Percentiles rank a stretch among this genome's conserved stretches.
Conservation (phyloP, 2,329 filamentous ascomycete species). For the Penicillium sp. region DNA sequence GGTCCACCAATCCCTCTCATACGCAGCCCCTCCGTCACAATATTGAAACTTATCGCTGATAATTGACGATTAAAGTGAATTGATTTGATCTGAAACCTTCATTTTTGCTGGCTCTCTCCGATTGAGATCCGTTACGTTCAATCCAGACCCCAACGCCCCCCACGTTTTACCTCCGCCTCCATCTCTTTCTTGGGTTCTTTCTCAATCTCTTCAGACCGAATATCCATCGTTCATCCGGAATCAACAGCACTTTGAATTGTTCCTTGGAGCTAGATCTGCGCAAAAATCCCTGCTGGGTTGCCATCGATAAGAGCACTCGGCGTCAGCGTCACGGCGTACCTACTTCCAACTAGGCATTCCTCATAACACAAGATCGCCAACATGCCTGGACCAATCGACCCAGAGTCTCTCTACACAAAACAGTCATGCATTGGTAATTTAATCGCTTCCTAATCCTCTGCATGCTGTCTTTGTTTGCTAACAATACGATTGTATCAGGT, state of each 20-base stretch:
- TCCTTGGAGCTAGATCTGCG: too few relatives aligned
- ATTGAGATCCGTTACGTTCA: too few relatives aligned
- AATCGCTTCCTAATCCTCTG: background rate
- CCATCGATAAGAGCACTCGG: background rate
- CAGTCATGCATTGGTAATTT: conserved; percentile 80
- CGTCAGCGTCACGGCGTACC: background rate
- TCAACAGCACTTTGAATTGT: too few relatives aligned
- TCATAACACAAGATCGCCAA: conserved; percentile 15
- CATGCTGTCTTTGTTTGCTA: background rate
- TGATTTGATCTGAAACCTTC: background rate
- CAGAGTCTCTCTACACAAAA: conserved; percentile 90
- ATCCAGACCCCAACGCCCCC: too few relatives aligned
- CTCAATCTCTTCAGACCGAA: too few relatives aligned
- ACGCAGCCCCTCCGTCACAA: background rate
- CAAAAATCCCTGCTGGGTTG: background rate
- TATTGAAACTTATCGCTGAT: background rate
- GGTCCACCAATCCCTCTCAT: conserved; percentile 1
- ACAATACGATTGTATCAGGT: conserved; percentile 55
- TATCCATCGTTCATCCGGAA: too few relatives aligned
- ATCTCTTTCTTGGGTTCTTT: too few relatives aligned
- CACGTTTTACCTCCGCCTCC: background rate
- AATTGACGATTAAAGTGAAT: background rate
- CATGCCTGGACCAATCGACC: conserved; percentile 69
- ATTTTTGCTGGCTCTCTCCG: background rate
- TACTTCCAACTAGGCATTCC: background rate